Conservation (phyloP, 345 rosid species). For the Alliaria petiolata region DNA sequence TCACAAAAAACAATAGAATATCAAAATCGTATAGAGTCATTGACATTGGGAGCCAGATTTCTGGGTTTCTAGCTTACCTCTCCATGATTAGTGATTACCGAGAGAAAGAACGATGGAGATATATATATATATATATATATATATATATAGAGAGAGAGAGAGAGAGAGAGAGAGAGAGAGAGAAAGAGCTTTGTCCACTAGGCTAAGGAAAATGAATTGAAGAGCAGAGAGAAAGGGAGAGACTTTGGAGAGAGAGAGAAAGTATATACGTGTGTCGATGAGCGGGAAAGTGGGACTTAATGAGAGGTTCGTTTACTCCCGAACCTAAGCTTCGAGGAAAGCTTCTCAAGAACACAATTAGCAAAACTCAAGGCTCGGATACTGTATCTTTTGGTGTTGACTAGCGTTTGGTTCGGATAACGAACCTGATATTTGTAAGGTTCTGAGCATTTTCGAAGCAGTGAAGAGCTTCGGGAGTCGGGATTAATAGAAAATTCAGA, state of each 20-base stretch:
- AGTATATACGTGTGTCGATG: constrained; percentile 8
- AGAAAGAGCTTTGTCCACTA: constrained; percentile 27
- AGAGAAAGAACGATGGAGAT: no score
- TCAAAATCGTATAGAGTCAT: no score
- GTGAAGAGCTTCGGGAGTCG: constrained; percentile 30
- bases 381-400: constrained; percentile 33
- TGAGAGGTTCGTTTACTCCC: constrained; percentile 16
- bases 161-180: constrained; percentile 9
- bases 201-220: constrained; percentile 29
- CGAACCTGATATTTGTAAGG: constrained; percentile 26
- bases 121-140: no score
- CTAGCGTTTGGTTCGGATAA: constrained; percentile 25
- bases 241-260: constrained; percentile 8
- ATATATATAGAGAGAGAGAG: no score
- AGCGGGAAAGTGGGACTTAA: constrained; percentile 42
- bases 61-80: no score
- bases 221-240: no score
- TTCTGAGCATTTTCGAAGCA: constrained; percentile 1
- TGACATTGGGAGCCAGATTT: no score
- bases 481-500: constrained; percentile 35
- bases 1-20: neutral
- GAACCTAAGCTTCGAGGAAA: constrained; percentile 39
- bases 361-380: neutral
- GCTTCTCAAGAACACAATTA: constrained; percentile 11
- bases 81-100: no score